These are phyloP conservation scores for Trypanosoma avium DNA, from an alignment of 208 protist genomes.

Conservation along the genomic window DNA sequence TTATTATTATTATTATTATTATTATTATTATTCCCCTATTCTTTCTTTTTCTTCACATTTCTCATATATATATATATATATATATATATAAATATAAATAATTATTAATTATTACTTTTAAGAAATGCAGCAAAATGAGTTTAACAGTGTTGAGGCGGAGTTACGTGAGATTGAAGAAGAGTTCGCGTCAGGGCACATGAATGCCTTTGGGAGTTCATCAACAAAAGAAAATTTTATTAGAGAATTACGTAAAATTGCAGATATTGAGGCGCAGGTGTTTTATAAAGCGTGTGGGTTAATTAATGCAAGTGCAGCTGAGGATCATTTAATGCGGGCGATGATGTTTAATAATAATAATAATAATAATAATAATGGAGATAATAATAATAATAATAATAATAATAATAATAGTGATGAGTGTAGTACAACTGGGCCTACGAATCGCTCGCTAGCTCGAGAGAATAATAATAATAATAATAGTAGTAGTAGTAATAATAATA, in stretches of 20 bases:
- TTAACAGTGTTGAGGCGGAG: slow-evolving; percentile 74
- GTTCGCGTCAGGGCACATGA: slow-evolving; percentile 82
- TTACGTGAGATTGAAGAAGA: slow-evolving; percentile 81
- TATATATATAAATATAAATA: slow-evolving; percentile 4
- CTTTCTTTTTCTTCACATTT: too few species aligned
- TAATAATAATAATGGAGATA: slow-evolving; percentile 15
- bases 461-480: slow-evolving; percentile 12
- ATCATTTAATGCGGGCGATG: slow-evolving; percentile 61
- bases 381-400: slow-evolving; percentile 29
- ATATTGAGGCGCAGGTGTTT: slow-evolving; percentile 87
- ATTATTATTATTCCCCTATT: too few species aligned
- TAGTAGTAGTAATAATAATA: slow-evolving; percentile 9
- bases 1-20: too few species aligned
- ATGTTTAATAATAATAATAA: slow-evolving; percentile 64
- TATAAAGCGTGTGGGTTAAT: slow-evolving; percentile 78
- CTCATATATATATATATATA: neutral
- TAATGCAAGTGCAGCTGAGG: slow-evolving; percentile 54
- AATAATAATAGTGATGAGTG: slow-evolving; percentile 26
- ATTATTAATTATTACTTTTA: neutral
- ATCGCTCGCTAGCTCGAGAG: neutral
- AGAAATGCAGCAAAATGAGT: slow-evolving; percentile 58
- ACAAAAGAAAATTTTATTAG: slow-evolving; percentile 76
- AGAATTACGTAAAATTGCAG: slow-evolving; percentile 72
- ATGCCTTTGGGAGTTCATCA: slow-evolving; percentile 67
- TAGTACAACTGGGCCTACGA: neutral